Percentiles rank a stretch among this genome's conserved stretches.
These are phyloP conservation scores for Microascus cirrosus DNA, from an alignment of 2,329 filamentous ascomycete species.

Conservation along the genomic window DNA sequence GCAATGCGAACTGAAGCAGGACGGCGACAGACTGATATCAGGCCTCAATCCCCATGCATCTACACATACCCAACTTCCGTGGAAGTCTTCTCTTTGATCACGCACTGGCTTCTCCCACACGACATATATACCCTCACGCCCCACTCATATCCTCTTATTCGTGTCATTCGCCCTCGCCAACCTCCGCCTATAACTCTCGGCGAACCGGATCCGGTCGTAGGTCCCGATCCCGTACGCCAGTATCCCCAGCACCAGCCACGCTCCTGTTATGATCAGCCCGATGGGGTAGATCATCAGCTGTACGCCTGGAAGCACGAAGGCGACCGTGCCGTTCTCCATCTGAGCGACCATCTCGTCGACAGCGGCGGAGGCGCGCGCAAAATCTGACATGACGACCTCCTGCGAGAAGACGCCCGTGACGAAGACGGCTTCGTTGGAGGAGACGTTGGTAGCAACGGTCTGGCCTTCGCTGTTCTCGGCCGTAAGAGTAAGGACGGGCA, in stretches of 20 bases:
- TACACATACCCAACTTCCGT: not conserved
- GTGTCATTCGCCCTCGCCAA: not conserved
- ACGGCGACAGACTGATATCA: not conserved
- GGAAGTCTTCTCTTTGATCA: not conserved
- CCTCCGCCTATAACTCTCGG: conserved; percentile 45
- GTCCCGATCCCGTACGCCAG: conserved; percentile 53
- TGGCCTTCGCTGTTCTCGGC: conserved; percentile 40
- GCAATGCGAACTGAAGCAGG: not conserved
- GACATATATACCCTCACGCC: not conserved
- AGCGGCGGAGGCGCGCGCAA: conserved; percentile 34
- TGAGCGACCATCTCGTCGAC: conserved; percentile 33
- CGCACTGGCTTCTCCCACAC: not conserved
- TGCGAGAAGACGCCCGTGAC: conserved; percentile 59
- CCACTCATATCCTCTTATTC: not conserved
- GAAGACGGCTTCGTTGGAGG: conserved; percentile 60
- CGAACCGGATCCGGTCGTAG: conserved; percentile 53
- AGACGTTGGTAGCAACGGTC: conserved; percentile 51
- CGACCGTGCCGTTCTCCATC: conserved; percentile 39
- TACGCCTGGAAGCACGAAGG: conserved; percentile 60
- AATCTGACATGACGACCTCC: conserved; percentile 39
- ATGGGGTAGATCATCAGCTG: conserved; percentile 59
- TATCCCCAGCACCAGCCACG: conserved; percentile 49
- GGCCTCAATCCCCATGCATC: not conserved
- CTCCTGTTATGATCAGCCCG: conserved; percentile 53
- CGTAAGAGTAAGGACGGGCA: conserved; percentile 56